These are phyloP conservation scores for Cladosporium halotolerans DNA, from an alignment of 2,329 filamentous ascomycete species.

Conservation along the genomic window DNA sequence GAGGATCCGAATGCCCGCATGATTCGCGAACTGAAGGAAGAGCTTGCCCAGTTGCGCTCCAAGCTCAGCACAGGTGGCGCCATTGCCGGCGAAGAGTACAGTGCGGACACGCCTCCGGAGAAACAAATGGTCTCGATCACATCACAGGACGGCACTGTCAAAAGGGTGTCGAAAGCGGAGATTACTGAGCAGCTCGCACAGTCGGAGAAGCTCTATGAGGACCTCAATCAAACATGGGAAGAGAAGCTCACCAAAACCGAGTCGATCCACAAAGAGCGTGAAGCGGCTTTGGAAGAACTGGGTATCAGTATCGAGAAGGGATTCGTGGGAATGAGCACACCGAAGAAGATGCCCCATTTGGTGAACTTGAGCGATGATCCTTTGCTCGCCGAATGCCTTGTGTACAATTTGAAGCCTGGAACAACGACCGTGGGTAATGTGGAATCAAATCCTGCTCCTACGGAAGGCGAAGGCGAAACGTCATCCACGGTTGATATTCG, in stretches of 20 bases:
- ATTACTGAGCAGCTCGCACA: slow-evolving; percentile 95
- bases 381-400: slow-evolving; percentile 85
- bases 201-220: slow-evolving; percentile 90
- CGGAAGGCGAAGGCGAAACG: background rate
- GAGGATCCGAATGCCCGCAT: slow-evolving; percentile 98
- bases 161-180: slow-evolving; percentile 96
- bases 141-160: slow-evolving; percentile 73
- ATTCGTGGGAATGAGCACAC: slow-evolving; percentile 88
- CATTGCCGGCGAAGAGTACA: slow-evolving; percentile 63
- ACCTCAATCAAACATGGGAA: slow-evolving; percentile 98
- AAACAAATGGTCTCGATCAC: slow-evolving; percentile 96
- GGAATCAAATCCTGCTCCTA: slow-evolving; percentile 55
- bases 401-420: slow-evolving; percentile 96
- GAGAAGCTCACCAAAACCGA: slow-evolving; percentile 93
- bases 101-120: slow-evolving; percentile 84
- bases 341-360: slow-evolving; percentile 98
- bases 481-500: slow-evolving; percentile 69
- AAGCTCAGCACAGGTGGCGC: slow-evolving; percentile 58
- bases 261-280: slow-evolving; percentile 93
- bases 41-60: slow-evolving; percentile 74
- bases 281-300: slow-evolving; percentile 88
- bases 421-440: slow-evolving; percentile 92
- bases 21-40: slow-evolving; percentile 97
- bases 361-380: slow-evolving; percentile 84
- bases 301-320: slow-evolving; percentile 99